Evolutionary conservation across 139 green algal genomes (phyloP), one percentile per base, ranked within the genome.

Genomic region (Chlamydomonas sphaeroides): DNA sequence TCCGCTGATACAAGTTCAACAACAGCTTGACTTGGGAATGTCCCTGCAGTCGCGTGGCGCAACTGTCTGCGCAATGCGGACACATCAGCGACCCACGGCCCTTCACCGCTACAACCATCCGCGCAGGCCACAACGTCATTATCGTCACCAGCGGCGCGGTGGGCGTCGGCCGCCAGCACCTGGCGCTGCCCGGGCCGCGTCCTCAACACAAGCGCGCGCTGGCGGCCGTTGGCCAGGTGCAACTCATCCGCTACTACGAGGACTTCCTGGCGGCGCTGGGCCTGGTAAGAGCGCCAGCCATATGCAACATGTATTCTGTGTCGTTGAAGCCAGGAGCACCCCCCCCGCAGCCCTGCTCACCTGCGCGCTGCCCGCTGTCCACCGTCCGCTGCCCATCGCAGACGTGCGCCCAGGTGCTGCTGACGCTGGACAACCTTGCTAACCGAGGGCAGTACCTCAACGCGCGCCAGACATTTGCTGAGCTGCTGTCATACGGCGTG

Each of bases 191-290:
- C 3, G 69, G 39, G 21, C 86, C 89, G 23, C 95, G 95, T 32
- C 85, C 69, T 17, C 78, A 90, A 32, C 68, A 96, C 74, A 95
- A 95, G 88, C 96, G 98, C 85, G 95, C 96, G 23, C 88, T 96
- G 68, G 94, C 95, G 33, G 93, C 95, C 17, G 89, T 98, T 23
- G 95, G 95, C 0, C 56, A 62, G 56, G 86, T 94, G 51, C 92
- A 98, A 79, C 92, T 99, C 15, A 98, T 99, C 94, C 90, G 93
- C 26, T 96, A 94, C 86, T 99, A 98, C 81, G 91, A 98, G 68
- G 77, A 99, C 84, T 94, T 98, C 51, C 92, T 99, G 72, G 51
- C 63, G 2, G 91, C 96, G 0, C 84, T 98, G 5, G 93, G 92
- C 35, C 78, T 98, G 88, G 93, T 97, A 71, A 82, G 92, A 49